These are phyloP conservation scores for Starmera quercuum DNA, from an alignment of 805 yeast genomes.

Conservation along the genomic window DNA sequence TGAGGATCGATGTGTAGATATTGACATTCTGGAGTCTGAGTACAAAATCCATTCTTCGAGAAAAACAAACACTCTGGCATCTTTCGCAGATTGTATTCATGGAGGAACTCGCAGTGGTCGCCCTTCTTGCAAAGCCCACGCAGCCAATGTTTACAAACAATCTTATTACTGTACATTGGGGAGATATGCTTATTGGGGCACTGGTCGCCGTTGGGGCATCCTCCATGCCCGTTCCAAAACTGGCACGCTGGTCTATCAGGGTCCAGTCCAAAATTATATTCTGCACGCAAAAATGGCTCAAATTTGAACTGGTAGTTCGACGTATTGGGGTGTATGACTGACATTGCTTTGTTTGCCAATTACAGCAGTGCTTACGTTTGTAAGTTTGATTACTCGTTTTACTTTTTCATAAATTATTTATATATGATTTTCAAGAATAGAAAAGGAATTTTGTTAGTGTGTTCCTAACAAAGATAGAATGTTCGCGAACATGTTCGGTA, in stretches of 20 bases:
- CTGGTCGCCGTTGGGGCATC: slow-evolving; percentile 79
- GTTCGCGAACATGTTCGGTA: slow-evolving; percentile 8
- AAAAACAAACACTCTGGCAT: slow-evolving; percentile 96
- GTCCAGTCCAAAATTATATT: slow-evolving; percentile 74
- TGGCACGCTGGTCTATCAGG: slow-evolving; percentile 89
- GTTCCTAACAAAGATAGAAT: slow-evolving; percentile 1
- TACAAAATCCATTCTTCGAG: slow-evolving; percentile 74
- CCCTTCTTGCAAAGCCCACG: slow-evolving; percentile 96
- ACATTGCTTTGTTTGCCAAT: slow-evolving; percentile 21
- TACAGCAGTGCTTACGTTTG: too few relatives aligned
- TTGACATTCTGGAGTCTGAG: slow-evolving; percentile 90
- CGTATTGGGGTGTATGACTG: slow-evolving; percentile 32
- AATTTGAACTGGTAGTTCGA: slow-evolving; percentile 48
- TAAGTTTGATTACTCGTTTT: too few relatives aligned
- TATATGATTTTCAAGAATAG: too few relatives aligned
- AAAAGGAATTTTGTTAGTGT: too few relatives aligned
- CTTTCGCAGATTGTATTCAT: slow-evolving; percentile 86
- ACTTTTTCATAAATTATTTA: too few relatives aligned
- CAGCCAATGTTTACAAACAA: slow-evolving; percentile 97
- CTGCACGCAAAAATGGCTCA: slow-evolving; percentile 75
- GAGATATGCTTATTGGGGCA: slow-evolving; percentile 85
- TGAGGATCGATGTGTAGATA: slow-evolving; percentile 88
- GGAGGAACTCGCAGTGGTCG: slow-evolving; percentile 91
- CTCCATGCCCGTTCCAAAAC: slow-evolving; percentile 52
- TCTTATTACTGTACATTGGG: slow-evolving; percentile 58